Evolutionary conservation across 352 stramenopile genomes (phyloP).

Genomic region (Pythium biforme): DNA sequence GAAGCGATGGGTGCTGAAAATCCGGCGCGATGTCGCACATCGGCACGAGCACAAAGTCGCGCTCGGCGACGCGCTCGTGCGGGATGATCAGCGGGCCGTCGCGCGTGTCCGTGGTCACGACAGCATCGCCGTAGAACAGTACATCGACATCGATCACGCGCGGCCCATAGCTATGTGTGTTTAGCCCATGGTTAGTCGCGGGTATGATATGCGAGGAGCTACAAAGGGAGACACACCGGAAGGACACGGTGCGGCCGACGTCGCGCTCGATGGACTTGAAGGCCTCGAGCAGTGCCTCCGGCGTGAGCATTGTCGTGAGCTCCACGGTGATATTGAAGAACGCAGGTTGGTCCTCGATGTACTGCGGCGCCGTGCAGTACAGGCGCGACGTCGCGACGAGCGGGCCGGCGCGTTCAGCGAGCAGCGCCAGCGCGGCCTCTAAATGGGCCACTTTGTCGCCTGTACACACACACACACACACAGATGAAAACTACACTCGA

Average conservation of each 20-base stretch:
- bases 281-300: constrained; percentile 69
- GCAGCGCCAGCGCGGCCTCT: constrained; percentile 55
- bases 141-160: constrained; percentile 96
- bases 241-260: constrained; percentile 76
- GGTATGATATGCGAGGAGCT: neutral
- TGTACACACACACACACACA: constrained; percentile 20
- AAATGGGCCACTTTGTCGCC: constrained; percentile 71
- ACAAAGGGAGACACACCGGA: constrained; percentile 31
- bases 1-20: constrained; percentile 73
- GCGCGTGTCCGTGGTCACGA: constrained; percentile 62
- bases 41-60: constrained; percentile 97
- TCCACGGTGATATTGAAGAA: constrained; percentile 95
- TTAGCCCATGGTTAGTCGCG: constrained; percentile 4
- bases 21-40: constrained; percentile 91
- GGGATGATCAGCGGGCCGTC: constrained; percentile 90
- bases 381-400: constrained; percentile 88
- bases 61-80: constrained; percentile 92
- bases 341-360: constrained; percentile 92
- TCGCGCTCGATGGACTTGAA: constrained; percentile 91
- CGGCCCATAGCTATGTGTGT: constrained; percentile 82
- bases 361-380: constrained; percentile 92
- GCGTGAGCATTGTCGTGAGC: constrained; percentile 80
- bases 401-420: constrained; percentile 43
- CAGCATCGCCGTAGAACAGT: constrained; percentile 87
- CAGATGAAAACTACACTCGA: neutral